Evolutionary conservation across 495 filamentous ascomycete species (phyloP), one percentile per base, ranked within the genome.

Genomic region (Hyaloscypha finlandica): DNA sequence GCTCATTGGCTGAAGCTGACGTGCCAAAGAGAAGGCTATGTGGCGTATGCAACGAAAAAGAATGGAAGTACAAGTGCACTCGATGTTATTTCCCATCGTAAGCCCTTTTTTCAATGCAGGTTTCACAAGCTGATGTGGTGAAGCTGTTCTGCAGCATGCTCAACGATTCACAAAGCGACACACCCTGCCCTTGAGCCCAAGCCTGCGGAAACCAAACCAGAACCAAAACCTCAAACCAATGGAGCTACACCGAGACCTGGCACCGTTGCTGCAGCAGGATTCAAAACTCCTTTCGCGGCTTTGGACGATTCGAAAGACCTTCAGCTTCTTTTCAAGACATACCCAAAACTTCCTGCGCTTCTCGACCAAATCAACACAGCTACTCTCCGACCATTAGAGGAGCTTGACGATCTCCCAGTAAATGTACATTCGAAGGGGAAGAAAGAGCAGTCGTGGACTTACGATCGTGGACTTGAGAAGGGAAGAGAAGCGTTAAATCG

Each of bases 91-190:
- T 87, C 9, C 81, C 83, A 77, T 89, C 88, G 88, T 90, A 84
- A 67, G 80, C 72, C 55, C n/a, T 30, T 54, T 4, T 25, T 29
- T 65, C 39, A 68, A 68, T 52, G 45, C 22, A 52, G 6, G 45
- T 29, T n/a, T 42, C 11, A 25, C 22, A 61, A 55, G n/a, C 67
- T 56, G 35, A 68, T 25, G 16, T 59, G 33, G 11, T 25, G n/a
- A 63, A 93, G 90, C 72, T 93, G 90, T 71, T 92, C 89, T 1
- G 80, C 91, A 55, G 77, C 82, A 30, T 93, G 90, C 76, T 89
- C 84, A 64, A 86, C 84, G 68, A 75, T 81, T 32, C 90, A 93
- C 78, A 89, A 85, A 69, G 70, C 77, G 35, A 81, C 71, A 64
- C 77, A 83, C 65, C 63, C 67, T 48, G 53, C 52, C 58, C 61